phyloP scores from a whole-genome alignment of 352 stramenopile species.

The Globisporangium emineosum region DNA sequence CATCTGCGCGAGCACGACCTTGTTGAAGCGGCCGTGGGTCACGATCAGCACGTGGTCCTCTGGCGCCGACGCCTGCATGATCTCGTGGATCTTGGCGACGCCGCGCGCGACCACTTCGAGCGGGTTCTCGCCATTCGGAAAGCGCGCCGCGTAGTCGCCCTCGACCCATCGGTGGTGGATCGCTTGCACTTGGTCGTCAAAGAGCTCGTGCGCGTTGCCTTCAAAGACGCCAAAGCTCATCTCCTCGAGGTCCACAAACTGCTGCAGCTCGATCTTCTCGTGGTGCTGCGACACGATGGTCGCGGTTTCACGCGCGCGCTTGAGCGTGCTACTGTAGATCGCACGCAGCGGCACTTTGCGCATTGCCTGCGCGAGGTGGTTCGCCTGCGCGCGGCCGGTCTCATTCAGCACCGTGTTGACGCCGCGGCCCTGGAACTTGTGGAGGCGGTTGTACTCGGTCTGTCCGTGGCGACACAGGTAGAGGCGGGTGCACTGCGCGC shows the following conservation, averaged over 20 bases:
- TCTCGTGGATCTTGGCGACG: conserved; percentile 55
- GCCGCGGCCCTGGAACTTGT: conserved; percentile 75
- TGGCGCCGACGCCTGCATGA: conserved; percentile 33
- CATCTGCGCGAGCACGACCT: conserved; percentile 71
- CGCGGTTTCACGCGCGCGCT: conserved; percentile 15
- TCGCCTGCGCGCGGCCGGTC: conserved; percentile 53
- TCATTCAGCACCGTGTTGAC: conserved; percentile 75
- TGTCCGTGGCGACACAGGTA: conserved; percentile 81
- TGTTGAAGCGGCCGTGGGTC: conserved; percentile 84
- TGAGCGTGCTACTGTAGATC: conserved; percentile 59
- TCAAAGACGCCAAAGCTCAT: conserved; percentile 84
- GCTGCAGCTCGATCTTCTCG: conserved; percentile 48
- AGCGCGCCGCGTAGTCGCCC: conserved; percentile 46
- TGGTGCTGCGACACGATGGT: conserved; percentile 46
- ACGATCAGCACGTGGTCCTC: conserved; percentile 74
- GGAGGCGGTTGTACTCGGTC: conserved; percentile 71
- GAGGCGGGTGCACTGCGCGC: conserved; percentile 47
- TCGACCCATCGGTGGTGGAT: conserved; percentile 65
- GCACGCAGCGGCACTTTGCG: conserved; percentile 60
- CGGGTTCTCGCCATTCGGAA: conserved; percentile 66
- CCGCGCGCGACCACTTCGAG: conserved; percentile 65
- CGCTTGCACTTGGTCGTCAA: conserved; percentile 49
- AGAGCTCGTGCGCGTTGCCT: conserved; percentile 46
- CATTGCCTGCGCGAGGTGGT: conserved; percentile 56
- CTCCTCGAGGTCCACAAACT: conserved; percentile 72